Base-by-base conservation (phyloP, 805 yeast genomes). In the Pichia pseudocactophila region DNA sequence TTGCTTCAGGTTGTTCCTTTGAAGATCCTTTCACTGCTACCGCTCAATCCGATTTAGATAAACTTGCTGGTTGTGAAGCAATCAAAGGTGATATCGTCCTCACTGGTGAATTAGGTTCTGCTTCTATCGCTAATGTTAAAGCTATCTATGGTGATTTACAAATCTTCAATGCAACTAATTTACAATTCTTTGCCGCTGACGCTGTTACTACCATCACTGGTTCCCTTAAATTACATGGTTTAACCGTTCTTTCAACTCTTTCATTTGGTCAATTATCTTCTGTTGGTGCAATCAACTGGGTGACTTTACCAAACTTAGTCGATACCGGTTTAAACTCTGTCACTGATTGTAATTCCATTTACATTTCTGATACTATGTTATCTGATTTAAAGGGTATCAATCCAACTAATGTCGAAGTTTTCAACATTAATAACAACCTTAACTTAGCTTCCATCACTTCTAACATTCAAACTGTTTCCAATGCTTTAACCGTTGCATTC, bases 391-490 rank as follows among this genome's bases (percentile, higher is more conserved):
- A 73, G 43, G 92, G 92, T 65, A 71, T 82, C 58, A 62, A 63
- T 52, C 66, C 73, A 50, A 54, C 62, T 37, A 51, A 61, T 46
- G 71, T 70, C 41, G 69, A 67, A 47, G 75, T 73, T 40, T 80
- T 81, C 69, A 72, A 90, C 71, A 76, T 92, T 58, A 89, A 88
- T 88, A 92, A 92, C 82, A 92, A 92, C 79, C 69, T 64, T 53
- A 75, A 80, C 62, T 76, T 92, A 64, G 76, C 71, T 54, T 64
- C 85, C 46, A 75, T 83, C 55, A 74, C 82, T 61, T 79, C 90
- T 41, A 77, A 76, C 50, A 74, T 90, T 62, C 66, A 78, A 64
- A 66, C 82, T 46, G 92, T 88, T 50, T 75, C 90, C 48, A 76
- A 76, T 62, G 62, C 80, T 49, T 73, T 92, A 57, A 78, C 81